Percentiles rank a stretch among this genome's conserved stretches.
phyloP scores from a whole-genome alignment of 2,329 filamentous ascomycete species.

The Hypoxylon sp. region DNA sequence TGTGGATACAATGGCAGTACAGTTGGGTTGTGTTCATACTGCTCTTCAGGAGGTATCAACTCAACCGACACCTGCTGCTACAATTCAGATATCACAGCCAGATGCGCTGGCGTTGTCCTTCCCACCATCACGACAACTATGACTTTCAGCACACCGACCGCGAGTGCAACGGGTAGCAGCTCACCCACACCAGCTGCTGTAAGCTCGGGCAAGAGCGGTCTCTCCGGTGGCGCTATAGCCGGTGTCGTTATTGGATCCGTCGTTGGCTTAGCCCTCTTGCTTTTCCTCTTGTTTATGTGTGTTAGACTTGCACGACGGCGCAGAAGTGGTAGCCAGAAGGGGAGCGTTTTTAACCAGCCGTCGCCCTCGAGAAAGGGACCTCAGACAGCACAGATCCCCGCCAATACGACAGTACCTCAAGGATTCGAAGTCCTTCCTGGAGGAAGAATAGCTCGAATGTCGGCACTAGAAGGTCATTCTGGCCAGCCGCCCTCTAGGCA shows the following conservation, averaged over 20 bases:
- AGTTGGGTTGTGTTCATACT: slow-evolving; percentile 87
- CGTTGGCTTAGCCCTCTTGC: slow-evolving; percentile 75
- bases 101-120: slow-evolving; percentile 81
- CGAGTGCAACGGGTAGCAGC: slow-evolving; percentile 61
- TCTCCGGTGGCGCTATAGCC: slow-evolving; percentile 90
- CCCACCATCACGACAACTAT: slow-evolving; percentile 80
- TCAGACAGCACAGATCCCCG: slow-evolving; percentile 54
- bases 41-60: slow-evolving; percentile 83
- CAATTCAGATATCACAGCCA: slow-evolving; percentile 77
- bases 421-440: slow-evolving; percentile 84
- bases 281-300: slow-evolving; percentile 76
- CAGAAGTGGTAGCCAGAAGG: slow-evolving; percentile 69
- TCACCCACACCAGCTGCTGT: slow-evolving; percentile 49
- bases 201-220: slow-evolving; percentile 52
- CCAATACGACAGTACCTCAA: slow-evolving; percentile 51
- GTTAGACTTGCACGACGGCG: slow-evolving; percentile 66
- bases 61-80: slow-evolving; percentile 96
- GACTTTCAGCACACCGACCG: slow-evolving; percentile 63
- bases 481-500: slow-evolving; percentile 69
- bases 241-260: slow-evolving; percentile 89
- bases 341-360: slow-evolving; percentile 90
- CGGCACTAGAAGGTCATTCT: slow-evolving; percentile 83
- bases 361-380: slow-evolving; percentile 72
- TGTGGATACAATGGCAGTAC: slow-evolving; percentile 84
- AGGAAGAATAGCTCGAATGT: slow-evolving; percentile 94